Percentiles rank a stretch among this genome's conserved stretches.
Conservation (phyloP, 176 grass and related monocot genomes). For the Secale cereale region DNA sequence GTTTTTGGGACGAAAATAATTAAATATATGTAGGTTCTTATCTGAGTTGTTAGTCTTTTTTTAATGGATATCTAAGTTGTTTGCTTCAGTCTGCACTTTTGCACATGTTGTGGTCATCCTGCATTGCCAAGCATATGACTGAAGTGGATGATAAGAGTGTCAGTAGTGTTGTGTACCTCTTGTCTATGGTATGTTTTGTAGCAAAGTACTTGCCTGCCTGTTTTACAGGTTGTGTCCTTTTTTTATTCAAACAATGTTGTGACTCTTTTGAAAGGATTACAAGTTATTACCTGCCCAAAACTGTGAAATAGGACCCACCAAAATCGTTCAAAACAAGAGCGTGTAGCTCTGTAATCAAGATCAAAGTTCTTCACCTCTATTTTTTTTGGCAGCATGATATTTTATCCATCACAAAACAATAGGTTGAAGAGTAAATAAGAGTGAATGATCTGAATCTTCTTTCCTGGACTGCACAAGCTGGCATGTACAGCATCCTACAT, state of each 20-base stretch:
- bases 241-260: no score
- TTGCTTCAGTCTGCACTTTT: not conserved
- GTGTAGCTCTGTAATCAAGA: not conserved
- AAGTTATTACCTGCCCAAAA: not conserved
- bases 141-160: not conserved
- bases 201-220: not conserved
- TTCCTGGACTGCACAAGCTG: not conserved
- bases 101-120: not conserved
- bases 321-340: not conserved
- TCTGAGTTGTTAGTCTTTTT: not conserved
- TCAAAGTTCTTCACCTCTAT: not conserved
- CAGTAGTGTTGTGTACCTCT: not conserved
- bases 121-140: not conserved
- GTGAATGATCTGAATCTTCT: not conserved
- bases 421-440: not conserved
- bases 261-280: not conserved
- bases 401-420: not conserved
- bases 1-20: not conserved
- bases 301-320: not conserved
- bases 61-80: no score
- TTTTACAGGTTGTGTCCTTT: not conserved
- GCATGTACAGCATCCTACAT: not conserved
- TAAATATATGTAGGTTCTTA: not conserved
- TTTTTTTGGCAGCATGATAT: not conserved
- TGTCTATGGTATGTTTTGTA: not conserved